Base-by-base conservation (phyloP, 2,329 filamentous ascomycete genomes). In the Aureobasidium pullulans region DNA sequence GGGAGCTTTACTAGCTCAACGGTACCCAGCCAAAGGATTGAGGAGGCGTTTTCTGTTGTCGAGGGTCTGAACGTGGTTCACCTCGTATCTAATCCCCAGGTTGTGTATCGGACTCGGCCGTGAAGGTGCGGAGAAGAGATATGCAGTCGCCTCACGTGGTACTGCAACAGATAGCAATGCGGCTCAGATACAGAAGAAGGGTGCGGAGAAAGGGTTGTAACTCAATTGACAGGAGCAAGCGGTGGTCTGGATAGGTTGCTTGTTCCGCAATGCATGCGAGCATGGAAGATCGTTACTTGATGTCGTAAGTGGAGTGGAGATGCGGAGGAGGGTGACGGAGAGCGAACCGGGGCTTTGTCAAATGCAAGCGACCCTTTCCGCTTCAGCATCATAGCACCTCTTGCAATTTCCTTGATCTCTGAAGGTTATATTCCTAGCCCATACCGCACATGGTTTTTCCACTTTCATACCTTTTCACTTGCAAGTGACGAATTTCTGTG, bases 81-180 rank as follows among this genome's bases (percentile, higher is more conserved):
- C 6, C 19, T 23, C 2, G 28, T 37, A 54, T 34, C 6, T 11
- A 19, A 23, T 7, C 29, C 50, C 50, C 37, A 53, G 19, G 11
- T 34, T 34, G 15, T 23, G 50, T 23, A 23, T 42, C 28, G 37
- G 37, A 54, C 37, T 54, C 39, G 37, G 23, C 8, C 50, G 16
- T 54, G 19, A 31, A 13, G 16, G 48, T 54, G 50, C 37, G 50
- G 50, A 54, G 50, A 54, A 34, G 23, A n/a, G 19, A 4, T 15
- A 43, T 54, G 50, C 50, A 19, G 39, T 54, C 39, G 50, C 39
- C 50, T 54, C 28, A 54, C 29, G 37, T 54, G 34, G 50, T 54
- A 43, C 50, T 19, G 39, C 6, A 43, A 23, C 37, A 54, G 28
- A 43, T 34, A 34, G 39, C 37, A 34, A 11, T 19, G 19, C 39